These are phyloP conservation scores for Psilocybe azurescens DNA, from an alignment of 768 basidiomycete genomes.

Conservation along the genomic window DNA sequence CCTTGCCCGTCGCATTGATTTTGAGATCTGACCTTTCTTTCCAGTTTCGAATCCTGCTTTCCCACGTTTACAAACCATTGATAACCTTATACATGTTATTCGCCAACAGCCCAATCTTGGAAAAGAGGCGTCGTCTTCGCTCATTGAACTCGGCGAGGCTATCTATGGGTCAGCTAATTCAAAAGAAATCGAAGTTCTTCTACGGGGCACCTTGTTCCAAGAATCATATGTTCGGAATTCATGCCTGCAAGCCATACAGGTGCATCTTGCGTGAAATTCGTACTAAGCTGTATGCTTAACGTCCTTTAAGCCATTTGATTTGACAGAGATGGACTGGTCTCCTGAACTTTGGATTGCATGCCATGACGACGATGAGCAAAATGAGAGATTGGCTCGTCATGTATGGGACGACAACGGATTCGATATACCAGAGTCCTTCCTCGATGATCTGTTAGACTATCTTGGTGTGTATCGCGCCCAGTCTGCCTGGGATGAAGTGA, in stretches of 20 bases:
- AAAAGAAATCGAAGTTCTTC: slow-evolving; percentile 68
- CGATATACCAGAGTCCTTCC: slow-evolving; percentile 75
- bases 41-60: slow-evolving; percentile 74
- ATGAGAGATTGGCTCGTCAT: slow-evolving; percentile 76
- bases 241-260: slow-evolving; percentile 91
- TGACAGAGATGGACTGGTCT: slow-evolving; percentile 95
- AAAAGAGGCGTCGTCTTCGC: slow-evolving; percentile 82
- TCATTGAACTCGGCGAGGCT: slow-evolving; percentile 83
- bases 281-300: slow-evolving; percentile 8
- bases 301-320: slow-evolving; percentile 79
- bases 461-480: slow-evolving; percentile 58
- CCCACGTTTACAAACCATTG: slow-evolving; percentile 74
- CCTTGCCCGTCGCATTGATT: background rate
- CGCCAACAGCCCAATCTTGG: slow-evolving; percentile 78
- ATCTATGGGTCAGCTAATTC: slow-evolving; percentile 66
- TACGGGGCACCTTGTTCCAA: slow-evolving; percentile 79
- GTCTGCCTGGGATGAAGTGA: background rate
- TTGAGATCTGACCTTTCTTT: background rate
- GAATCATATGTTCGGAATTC: slow-evolving; percentile 89
- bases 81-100: slow-evolving; percentile 74
- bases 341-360: slow-evolving; percentile 86
- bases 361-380: slow-evolving; percentile 89
- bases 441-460: slow-evolving; percentile 62
- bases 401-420: slow-evolving; percentile 97
- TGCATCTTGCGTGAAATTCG: slow-evolving; percentile 29